Base-by-base conservation (phyloP, 495 filamentous ascomycete species). In the Cercophora sp. region DNA sequence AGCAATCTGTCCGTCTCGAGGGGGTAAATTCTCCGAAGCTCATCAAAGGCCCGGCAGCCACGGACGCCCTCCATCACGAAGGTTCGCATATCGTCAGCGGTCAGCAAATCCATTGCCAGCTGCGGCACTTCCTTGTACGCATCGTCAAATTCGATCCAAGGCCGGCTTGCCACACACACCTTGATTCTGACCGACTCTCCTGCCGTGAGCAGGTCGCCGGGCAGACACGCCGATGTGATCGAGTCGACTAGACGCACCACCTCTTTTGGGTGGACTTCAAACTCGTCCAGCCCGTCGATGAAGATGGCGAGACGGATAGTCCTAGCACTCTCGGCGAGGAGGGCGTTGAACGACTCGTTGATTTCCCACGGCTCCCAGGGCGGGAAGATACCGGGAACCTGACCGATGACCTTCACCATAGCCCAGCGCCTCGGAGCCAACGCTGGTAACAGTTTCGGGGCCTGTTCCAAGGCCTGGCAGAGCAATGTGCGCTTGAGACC, bases 81-180 rank as follows among this genome's bases (percentile, higher is more conserved):
- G 22, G 15, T 40, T 2, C 8, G 31, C 51, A 59, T 59, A 18
- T 59, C 57, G 0, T 24, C 1, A 19, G 18, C 11, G 3, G 57
- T 59, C 3, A 34, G 25, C 5, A 51, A 32, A 13, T 59, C 23
- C 56, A 59, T 51, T 10, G 44, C 24, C 1, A 54, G 47, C 15
- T 24, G 29, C 1, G 51, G 56, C 1, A 8, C 15, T 13, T 59
- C 45, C 2, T 11, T 11, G 15, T 51, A 59, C 9, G 46, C 56
- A 23, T 59, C 56, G 1, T 59, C 46, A 39, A 54, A 59, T 29
- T 59, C 56, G 6, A 41, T 23, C 56, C 56, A 59, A 3, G 51
- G 51, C 16, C 46, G 51, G n/a, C 56, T 59, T 3, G 56, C 51
- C 0, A 55, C 39, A 16, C 56, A 59, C 2, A 51, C 10, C 34